Conservation (phyloP, 495 filamentous ascomycete genomes). For the Copromyces sp. region DNA sequence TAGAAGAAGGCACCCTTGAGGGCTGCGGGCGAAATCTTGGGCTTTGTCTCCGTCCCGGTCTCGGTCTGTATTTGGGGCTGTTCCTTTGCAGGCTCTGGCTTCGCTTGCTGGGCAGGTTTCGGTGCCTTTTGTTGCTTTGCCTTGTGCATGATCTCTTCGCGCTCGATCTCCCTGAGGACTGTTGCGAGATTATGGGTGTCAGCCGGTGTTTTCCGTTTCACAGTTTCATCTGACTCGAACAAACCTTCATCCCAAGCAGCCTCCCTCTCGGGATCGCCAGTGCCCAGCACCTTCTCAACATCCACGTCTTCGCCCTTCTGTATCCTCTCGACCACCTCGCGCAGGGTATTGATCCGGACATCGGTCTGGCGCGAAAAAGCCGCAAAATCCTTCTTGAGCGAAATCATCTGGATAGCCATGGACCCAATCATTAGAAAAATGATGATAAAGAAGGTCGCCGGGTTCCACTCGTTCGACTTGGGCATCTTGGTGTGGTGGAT, state of each 20-base stretch:
- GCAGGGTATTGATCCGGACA: slow-evolving; percentile 63
- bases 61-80: slow-evolving; percentile 5
- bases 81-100: neutral
- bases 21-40: neutral
- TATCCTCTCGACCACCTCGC: slow-evolving; percentile 73
- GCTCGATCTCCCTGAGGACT: slow-evolving; percentile 75
- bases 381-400: slow-evolving; percentile 61
- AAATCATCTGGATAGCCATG: slow-evolving; percentile 86
- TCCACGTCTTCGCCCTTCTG: slow-evolving; percentile 84
- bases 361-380: slow-evolving; percentile 65
- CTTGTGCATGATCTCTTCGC: slow-evolving; percentile 53
- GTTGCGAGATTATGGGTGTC: neutral
- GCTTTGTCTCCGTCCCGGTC: slow-evolving; percentile 9
- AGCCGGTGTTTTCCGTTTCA: slow-evolving; percentile 5
- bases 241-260: slow-evolving; percentile 81
- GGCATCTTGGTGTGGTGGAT: slow-evolving; percentile 14
- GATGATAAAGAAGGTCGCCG: slow-evolving; percentile 83
- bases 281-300: slow-evolving; percentile 72
- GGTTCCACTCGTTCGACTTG: slow-evolving; percentile 73
- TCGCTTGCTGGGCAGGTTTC: neutral
- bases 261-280: slow-evolving; percentile 66
- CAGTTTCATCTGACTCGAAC: slow-evolving; percentile 2
- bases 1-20: slow-evolving; percentile 32
- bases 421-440: slow-evolving; percentile 88
- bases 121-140: slow-evolving; percentile 14